Base-by-base conservation (phyloP, 805 yeast genomes). In the Wickerhamiella lipophila region DNA sequence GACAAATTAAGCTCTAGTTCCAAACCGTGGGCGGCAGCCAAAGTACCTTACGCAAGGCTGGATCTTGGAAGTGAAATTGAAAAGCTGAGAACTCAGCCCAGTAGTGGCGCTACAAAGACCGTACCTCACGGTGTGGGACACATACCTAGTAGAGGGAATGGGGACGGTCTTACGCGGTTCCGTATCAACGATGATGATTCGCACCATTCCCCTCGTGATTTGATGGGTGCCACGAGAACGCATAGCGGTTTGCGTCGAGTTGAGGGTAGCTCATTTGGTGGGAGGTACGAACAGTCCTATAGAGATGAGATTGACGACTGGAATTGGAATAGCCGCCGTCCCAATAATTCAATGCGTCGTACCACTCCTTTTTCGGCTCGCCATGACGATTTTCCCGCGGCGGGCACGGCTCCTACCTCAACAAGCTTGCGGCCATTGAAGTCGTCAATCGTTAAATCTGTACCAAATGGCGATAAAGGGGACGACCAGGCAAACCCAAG, bases 1-100 rank as follows among this genome's bases (percentile, higher is more conserved):
- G 65, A 50, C 68, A 64, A 44, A 42, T 58, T 64, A 26, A n/a
- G 32, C 18, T 8, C 29, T 23, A 15, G 12, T 25, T 5, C 43
- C 22, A 40, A 11, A 3, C 43, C 43, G 3, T 40, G 43, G 43
- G 30, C 43, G 6, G 30, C 43, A 3, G 6, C 43, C 9, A 22
- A 25, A n/a, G 30, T 15, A 6, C 12, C 29, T 7, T 9, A 30
- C 3, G 11, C 29, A 4, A 34, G 29, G 21, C 8, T 26, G 11
- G 29, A 27, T 16, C 21, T 45, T 15, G 21, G n/a, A 15, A 26
- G 21, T 15, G 36, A 27, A 8, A 45, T 45, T 29, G 25, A 25
- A 23, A 36, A 36, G 16, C 19, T 45, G 26, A 36, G 21, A 23
- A 19, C 42, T 18, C 16, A 18, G n/a, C 42, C 38, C 29, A 6